Base-by-base conservation (phyloP, 75 land plant genomes). In the Larix kaempferi region DNA sequence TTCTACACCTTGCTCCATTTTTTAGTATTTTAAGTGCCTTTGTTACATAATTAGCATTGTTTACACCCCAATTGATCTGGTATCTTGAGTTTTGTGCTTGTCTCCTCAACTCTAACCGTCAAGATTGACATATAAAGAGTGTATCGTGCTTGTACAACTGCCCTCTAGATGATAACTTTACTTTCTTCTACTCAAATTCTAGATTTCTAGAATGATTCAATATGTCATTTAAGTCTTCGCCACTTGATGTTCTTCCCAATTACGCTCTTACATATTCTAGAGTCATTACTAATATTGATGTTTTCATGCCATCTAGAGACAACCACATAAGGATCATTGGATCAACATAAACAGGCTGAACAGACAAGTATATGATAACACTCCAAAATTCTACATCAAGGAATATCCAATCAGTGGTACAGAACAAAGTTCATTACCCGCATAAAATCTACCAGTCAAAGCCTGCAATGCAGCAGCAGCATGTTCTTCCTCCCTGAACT, bases 401-500 rank as follows among this genome's bases (percentile, higher is more conserved):
- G 0, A 49, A 4, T 73, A 25, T 14, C 1, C 64, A 29, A 10
- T 64, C 6, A 71, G 8, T 33, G 16, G 29, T 26, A 29, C 59
- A 52, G n/a, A 52, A 26, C 58, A 15, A 39, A 61, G 33, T 21
- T 6, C 39, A 17, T 55, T 16, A 89, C 90, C 90, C 77, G 33
- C 33, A 84, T 91, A 91, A 61, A 86, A 91, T 73, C 92, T 80
- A n/a, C 91, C 93, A 56, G 84, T 71, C 57, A 91, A 56, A 26
- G 80, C 86, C 27, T 79, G 80, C 17, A 91, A 80, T 13, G 93
- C 93, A 67, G 84, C 84, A 35, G 87, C 89, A 54, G 93, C 93
- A 60, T 91, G 85, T 26, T 91, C 93, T 77, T 86, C 88, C 69
- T 86, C 88, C 14, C 88, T 74, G 78, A 86, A 86, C 82, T 86